Evolutionary conservation across 805 yeast genomes (phyloP), one percentile per base, ranked within the genome.

Genomic region (Hanseniaspora pseudoguilliermondii): DNA sequence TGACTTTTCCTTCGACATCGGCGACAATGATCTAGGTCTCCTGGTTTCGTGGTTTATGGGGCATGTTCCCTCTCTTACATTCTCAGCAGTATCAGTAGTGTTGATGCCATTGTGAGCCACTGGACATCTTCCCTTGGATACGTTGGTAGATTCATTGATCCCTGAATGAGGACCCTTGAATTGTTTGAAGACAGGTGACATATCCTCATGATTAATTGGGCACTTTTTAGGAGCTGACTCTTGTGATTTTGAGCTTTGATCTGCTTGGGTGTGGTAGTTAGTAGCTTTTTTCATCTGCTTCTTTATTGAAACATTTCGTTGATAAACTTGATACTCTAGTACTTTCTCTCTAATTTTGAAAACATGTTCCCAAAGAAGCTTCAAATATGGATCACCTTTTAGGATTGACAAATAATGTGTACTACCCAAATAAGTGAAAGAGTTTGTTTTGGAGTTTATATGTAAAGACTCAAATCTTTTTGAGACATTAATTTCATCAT

Each of bases 401-500:
- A 78, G 78, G 21, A 79, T 73, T 29, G 81, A 80, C 60, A 79
- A 65, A 82, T 82, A 79, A 25, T 81, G 80, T 4, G 81, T 73
- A 1, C 79, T 76, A 57, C 81, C 76, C n/a, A 73, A 59, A 62
- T 73, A 75, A 3, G 70, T 70, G 1, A 75, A 72, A 4, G 74
- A 72, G 32, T 72, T 72, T 27, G 71, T 66, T 57, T 72, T 73
- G 8, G 56, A 21, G 20, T 53, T 55, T 44, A 73, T 65, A 59
- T 73, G 77, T 42, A 73, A 57, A 73, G 73, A 72, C 60, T 73
- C 76, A 55, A 73, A 73, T 57, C 72, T 73, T 60, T 72, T 68
- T 2, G 74, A 71, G 34, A 73, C 59, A 55, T 70, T 71, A 39
- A 73, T 58, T 52, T 69, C 70, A 57, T 68, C 72, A 49, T 64